Conservation (phyloP, 345 rosid species). For the Corymbia maculata region DNA sequence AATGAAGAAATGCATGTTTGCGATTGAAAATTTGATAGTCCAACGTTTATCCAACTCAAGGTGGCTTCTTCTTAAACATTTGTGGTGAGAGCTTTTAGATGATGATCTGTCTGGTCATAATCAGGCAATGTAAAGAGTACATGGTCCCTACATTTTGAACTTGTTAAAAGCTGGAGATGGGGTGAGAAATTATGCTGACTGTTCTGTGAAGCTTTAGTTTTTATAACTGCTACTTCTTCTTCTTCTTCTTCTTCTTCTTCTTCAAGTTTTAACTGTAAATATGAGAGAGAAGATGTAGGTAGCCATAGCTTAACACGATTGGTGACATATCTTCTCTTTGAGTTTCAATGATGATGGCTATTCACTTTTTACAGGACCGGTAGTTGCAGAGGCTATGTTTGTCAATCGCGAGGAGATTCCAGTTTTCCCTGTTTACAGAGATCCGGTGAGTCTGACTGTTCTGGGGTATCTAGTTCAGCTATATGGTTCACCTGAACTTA, state of each 20-base stretch:
- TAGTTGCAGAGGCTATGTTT: slow-evolving; percentile 95
- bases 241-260: neutral
- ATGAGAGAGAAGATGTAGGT: neutral
- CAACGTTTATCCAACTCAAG: neutral
- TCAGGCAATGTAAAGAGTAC: neutral
- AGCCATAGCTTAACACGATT: neutral
- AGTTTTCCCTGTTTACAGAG: slow-evolving; percentile 77
- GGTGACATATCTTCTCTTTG: neutral
- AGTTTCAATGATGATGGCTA: neutral
- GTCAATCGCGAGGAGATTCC: slow-evolving; percentile 83
- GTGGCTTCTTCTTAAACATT: neutral
- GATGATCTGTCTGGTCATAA: neutral
- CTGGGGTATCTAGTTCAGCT: neutral
- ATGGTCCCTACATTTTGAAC: neutral
- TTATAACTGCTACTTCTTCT: neutral
- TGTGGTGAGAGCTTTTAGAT: neutral
- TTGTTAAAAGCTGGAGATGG: neutral
- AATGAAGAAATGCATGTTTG: neutral
- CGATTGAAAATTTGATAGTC: neutral
- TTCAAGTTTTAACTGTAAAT: neutral
- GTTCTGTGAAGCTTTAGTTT: neutral
- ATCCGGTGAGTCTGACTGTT: slow-evolving; percentile 54
- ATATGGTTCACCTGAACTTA: neutral
- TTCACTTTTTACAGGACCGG: slow-evolving; percentile 53
- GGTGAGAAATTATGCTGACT: neutral